Base-by-base conservation (phyloP, 495 filamentous ascomycete genomes). In the Staphylotrichum longicolle region DNA sequence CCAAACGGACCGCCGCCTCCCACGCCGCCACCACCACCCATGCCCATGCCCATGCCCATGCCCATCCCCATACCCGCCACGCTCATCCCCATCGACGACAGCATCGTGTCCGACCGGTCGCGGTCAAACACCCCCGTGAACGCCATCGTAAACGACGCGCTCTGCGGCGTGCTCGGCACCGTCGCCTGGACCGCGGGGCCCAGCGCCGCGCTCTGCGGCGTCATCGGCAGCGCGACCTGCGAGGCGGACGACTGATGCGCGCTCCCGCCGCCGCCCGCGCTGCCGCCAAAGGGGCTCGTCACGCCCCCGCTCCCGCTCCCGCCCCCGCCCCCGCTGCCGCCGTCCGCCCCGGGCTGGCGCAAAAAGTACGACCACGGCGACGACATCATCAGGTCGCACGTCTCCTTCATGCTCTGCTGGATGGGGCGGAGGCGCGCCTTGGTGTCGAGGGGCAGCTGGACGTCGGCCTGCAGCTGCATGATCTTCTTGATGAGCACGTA, bases 111-210 rank as follows among this genome's bases (percentile, higher is more conserved):
- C 0, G 89, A 51, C 35, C 57, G 57, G 7, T 59, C 87, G 35
- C 89, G 79, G 68, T 44, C 86, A 71, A 89, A 91, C 4, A 91
- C 85, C 5, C 88, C 86, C 33, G 77, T 78, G 63, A 91, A 90
- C 54, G 85, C 85, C 34, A 80, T 79, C 61, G 85, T 82, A 68
- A 88, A 89, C 0, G 77, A 76, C 4, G 81, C 85, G 72, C 83
- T 89, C 57, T 85, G 85, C 32, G 89, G 89, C 0, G 88, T 91
- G 8, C 86, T 88, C 35, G 91, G 91, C 20, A 96, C 86, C 1
- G 92, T 96, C 3, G 92, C 91, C 70, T 94, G 90, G 14, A 90
- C 91, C 42, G 92, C 92, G 7, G 91, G 89, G 5, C 91, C 91
- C 4, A 96, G 82, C 12, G 91, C 91, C 14, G 91, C 91, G 66